These are phyloP conservation scores for Yarrowia sp. DNA, from an alignment of 805 yeast genomes.

Conservation along the genomic window DNA sequence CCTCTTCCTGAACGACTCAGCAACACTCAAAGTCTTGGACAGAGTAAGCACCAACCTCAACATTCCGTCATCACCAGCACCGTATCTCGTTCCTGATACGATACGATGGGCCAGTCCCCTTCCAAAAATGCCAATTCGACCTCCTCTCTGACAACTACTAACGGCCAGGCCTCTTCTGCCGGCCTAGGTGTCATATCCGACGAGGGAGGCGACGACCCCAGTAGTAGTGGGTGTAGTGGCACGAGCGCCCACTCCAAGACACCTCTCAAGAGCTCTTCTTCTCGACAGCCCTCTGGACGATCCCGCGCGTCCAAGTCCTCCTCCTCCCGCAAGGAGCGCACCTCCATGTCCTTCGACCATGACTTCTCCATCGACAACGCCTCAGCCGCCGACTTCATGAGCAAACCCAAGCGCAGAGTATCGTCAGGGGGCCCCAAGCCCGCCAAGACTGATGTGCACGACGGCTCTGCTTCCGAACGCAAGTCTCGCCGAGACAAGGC, in stretches of 20 bases:
- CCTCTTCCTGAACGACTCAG: conserved; percentile 11
- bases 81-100: conserved; percentile 27
- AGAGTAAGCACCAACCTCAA: conserved; percentile 25
- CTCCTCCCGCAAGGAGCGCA: conserved; percentile 4
- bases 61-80: conserved; percentile 24
- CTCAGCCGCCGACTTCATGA: conserved; percentile 22
- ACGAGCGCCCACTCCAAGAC: conserved; percentile 24
- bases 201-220: conserved; percentile 33
- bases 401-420: conserved; percentile 17
- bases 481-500: conserved; percentile 18
- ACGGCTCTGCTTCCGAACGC: not conserved
- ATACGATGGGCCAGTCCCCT: conserved; percentile 28
- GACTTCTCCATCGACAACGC: conserved; percentile 25
- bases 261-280: conserved; percentile 9
- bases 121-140: conserved; percentile 27
- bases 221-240: conserved; percentile 33
- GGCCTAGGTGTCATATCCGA: conserved; percentile 30
- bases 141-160: conserved; percentile 28
- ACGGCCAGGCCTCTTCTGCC: conserved; percentile 25
- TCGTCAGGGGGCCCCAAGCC: not conserved
- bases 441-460: not conserved
- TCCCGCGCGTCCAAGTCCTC: conserved; percentile 1
- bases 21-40: conserved; percentile 22
- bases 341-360: conserved; percentile 18
- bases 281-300: not conserved